Percentiles rank a stretch among this genome's conserved stretches.
Conservation (phyloP, 495 filamentous ascomycete genomes). For the Trichocladium antarcticum region DNA sequence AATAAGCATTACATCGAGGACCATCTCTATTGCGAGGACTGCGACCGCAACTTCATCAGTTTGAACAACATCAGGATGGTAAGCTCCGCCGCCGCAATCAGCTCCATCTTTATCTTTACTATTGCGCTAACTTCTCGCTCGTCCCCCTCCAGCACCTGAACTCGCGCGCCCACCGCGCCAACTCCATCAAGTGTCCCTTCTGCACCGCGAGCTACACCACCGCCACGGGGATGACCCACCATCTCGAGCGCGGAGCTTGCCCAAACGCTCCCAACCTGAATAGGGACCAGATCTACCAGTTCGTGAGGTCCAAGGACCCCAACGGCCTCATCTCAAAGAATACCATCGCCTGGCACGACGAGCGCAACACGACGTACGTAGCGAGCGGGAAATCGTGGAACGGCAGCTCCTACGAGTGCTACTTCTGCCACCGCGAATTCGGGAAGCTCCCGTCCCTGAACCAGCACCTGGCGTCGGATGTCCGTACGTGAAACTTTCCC, state of each 20-base stretch:
- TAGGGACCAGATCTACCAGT: constrained; percentile 23
- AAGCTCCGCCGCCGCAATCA: too few relatives aligned
- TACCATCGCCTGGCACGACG: constrained; percentile 20
- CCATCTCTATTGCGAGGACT: too few relatives aligned
- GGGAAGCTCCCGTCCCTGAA: constrained; percentile 6
- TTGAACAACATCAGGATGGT: too few relatives aligned
- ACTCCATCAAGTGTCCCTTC: constrained; percentile 22
- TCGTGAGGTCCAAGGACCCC: constrained; percentile 25
- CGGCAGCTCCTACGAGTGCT: constrained; percentile 22
- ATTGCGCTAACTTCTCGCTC: too few relatives aligned
- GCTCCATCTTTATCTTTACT: too few relatives aligned
- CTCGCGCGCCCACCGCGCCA: constrained; percentile 22
- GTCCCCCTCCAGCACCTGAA: constrained; percentile 25
- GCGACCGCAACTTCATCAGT: too few relatives aligned
- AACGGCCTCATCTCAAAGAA: constrained; percentile 26
- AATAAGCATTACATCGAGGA: constrained; percentile 14
- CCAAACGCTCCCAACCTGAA: not conserved
- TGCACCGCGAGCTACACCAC: constrained; percentile 19
- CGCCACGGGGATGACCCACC: constrained; percentile 26
- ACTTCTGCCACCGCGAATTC: constrained; percentile 24
- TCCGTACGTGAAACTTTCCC: constrained; percentile 29
- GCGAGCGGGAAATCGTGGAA: constrained; percentile 20
- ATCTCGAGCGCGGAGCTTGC: constrained; percentile 19
- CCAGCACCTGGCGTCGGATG: constrained; percentile 27
- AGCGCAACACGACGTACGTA: constrained; percentile 11